Base-by-base conservation (phyloP, 1,139 yeast genomes). In the Zygosaccharomyces pseudobailii region DNA sequence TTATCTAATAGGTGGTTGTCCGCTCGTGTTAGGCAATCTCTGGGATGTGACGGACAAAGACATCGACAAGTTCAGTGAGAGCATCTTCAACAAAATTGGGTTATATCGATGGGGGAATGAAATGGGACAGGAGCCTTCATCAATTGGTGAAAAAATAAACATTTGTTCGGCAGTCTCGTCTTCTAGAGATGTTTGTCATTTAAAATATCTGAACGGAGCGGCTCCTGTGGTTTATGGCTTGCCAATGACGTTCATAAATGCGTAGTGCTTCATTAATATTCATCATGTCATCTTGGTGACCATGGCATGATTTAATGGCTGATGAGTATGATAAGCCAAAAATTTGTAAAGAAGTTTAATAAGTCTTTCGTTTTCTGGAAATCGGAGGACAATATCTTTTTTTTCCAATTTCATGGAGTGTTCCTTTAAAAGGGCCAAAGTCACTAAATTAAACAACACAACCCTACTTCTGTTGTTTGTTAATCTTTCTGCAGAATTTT, bases 11-110 rank as follows among this genome's bases (percentile, higher is more conserved):
- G 92, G 92, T 28, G 95, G 95, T 0, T 79, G 88, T 40, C 94
- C 95, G 0, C 76, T 86, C 81, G 75, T 88, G 1, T 69, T 92
- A 36, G 96, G 88, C 0, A 89, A 88, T 60, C 69, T 92, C 54
- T 92, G 98, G 98, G 97, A 89, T 66, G 97, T 92, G 4, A 92
- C 97, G 0, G 98, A 92, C 65, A 89, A 87, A 58, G 98, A 92
- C 63, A 87, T 89, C 46, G 97, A 92, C 66, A 75, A 74, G 56
- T 88, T 89, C 58, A 84, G 89, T 39, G 52, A 74, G 9, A 69
- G 77, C 1, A 66, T 85, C 34, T 75, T 88, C 55, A 75, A 75
- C 9, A 70, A 73, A 49, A 82, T 89, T 80, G 89, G 90, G 0
- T 67, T 84, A 24, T 61, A 73, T 13, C 63, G 59, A 1, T 57